Evolutionary conservation across 495 filamentous ascomycete genomes (phyloP).

Genomic region (Neurospora discreta): DNA sequence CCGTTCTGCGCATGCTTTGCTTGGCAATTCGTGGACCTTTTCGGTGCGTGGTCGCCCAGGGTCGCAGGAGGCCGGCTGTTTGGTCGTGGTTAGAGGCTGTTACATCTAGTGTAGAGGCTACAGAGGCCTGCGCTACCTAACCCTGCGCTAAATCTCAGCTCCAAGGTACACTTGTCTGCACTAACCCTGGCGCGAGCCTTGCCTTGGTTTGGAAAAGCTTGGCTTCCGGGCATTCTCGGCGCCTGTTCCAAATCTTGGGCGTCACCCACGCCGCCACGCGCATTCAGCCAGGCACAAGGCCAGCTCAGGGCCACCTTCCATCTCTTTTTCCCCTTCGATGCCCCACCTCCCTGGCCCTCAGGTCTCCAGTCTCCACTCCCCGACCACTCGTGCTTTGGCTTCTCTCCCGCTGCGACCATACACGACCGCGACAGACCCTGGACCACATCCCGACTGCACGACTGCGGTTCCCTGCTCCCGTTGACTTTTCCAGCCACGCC

Average conservation of each 20-base stretch:
- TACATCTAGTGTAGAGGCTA: background rate
- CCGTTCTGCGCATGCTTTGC: background rate
- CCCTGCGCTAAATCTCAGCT: background rate
- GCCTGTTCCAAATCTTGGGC: background rate
- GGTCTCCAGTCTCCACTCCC: background rate
- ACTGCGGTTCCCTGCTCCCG: slow-evolving; percentile 1
- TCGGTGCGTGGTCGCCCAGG: background rate
- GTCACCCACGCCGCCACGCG: background rate
- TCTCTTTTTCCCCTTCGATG: background rate
- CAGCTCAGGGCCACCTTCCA: background rate
- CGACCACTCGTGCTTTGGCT: background rate
- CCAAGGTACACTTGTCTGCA: background rate
- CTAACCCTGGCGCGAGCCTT: background rate
- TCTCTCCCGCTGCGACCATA: background rate
- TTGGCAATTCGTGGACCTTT: background rate
- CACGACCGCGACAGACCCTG: background rate
- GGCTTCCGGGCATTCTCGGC: background rate
- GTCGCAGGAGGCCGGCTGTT: background rate
- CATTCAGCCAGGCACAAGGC: background rate
- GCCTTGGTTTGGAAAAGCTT: background rate
- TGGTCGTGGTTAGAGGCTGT: background rate
- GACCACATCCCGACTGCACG: background rate
- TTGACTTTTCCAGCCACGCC: slow-evolving; percentile 23
- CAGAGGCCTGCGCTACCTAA: background rate
- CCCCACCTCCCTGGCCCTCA: background rate